Base-by-base conservation (phyloP, 768 basidiomycete species). In the Sistotremastrum niveocremeum region DNA sequence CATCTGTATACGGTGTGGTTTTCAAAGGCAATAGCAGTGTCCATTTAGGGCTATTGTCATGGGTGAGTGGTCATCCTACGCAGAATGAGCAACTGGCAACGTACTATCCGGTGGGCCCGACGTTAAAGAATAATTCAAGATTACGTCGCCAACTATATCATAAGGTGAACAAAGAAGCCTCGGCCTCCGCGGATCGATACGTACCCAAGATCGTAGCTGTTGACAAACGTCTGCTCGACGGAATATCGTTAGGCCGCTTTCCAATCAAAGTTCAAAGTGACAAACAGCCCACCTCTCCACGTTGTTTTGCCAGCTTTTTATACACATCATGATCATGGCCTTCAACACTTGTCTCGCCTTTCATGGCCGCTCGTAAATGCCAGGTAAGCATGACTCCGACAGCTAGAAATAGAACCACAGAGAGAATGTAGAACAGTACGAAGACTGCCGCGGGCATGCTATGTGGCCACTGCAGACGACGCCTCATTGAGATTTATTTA, bases 311-410 rank as follows among this genome's bases (percentile, higher is more conserved):
- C 34, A 76, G 62, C 47, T 67, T 74, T 2, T 74, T 67, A 56
- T 98, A 94, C 31, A 81, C 71, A 6, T 79, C 77, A 55, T 90
- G 77, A 55, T 98, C 94, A 51, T 90, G 87, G 5, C 73, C 72
- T 62, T 99, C 95, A 5, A 98, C 93, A 1, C 82, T 75, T 0
- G 91, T 97, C 59, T 97, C 91, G 0, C 80, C 90, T 34, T 66
- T 60, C 1, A 74, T 60, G 8, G 95, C 63, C 46, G 81, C 72
- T 66, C 76, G 84, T 2, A 90, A 49, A 51, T 89, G 86, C 65
- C 77, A 90, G 2, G 65, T 56, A 4, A 76, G 64, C 83, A 91
- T 85, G 36, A 83, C 65, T 4, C 73, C 64, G 0, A 93, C 77
- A 0, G 83, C 80, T 30, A 90, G 64, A 45, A 77, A 81, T 46